Evolutionary conservation across 768 basidiomycete species (phyloP).

Genomic region (Naganishia friedmannii): DNA sequence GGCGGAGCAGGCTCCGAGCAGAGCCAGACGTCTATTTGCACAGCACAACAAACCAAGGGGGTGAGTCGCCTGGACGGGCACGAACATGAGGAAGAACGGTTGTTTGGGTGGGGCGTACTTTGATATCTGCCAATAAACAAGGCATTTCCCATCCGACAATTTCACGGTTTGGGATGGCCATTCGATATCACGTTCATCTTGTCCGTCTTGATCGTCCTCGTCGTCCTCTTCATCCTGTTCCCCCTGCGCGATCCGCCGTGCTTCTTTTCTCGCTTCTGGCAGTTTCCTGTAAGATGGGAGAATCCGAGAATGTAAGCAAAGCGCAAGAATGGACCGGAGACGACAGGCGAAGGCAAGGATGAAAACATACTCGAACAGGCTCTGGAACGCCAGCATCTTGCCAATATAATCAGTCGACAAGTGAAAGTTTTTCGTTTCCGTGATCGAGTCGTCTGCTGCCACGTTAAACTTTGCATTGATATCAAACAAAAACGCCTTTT

Average conservation of each 20-base stretch:
- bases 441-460: conserved; percentile 89
- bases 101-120: conserved; percentile 37
- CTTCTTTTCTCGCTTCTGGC: conserved; percentile 24
- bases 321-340: too few relatives aligned
- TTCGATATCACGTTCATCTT: conserved; percentile 27
- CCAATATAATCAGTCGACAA: conserved; percentile 87
- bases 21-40: conserved; percentile 38
- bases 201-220: conserved; percentile 29
- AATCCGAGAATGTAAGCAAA: conserved; percentile 15
- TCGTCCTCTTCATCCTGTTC: conserved; percentile 32
- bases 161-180: conserved; percentile 23
- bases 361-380: conserved; percentile 71
- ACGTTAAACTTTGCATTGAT: conserved; percentile 77
- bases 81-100: background rate
- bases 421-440: conserved; percentile 81
- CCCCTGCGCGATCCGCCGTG: conserved; percentile 20
- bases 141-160: conserved; percentile 42
- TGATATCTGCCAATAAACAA: conserved; percentile 50
- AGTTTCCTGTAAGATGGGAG: conserved; percentile 13
- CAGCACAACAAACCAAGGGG: background rate
- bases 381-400: conserved; percentile 79
- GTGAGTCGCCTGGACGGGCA: background rate
- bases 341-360: background rate
- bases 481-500: conserved; percentile 92
- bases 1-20: conserved; percentile 46